A percentile compares a stretch with the other conserved stretches of the same genome.
Evolutionary conservation across 768 basidiomycete species (phyloP).

Genomic region (Naganishia antarctica): DNA sequence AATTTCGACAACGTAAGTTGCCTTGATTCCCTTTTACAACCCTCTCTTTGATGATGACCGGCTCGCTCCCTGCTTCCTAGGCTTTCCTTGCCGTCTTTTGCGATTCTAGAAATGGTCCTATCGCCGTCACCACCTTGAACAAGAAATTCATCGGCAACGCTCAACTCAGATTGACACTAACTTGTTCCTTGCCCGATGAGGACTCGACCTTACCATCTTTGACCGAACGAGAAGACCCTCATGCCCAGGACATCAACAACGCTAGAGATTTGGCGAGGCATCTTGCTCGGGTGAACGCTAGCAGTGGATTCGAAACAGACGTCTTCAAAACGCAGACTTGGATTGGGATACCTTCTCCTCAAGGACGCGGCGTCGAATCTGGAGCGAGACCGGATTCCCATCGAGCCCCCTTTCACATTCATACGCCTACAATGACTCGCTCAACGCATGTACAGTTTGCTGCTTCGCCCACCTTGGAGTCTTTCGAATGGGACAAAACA

Average conservation of each 20-base stretch:
- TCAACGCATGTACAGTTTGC: background rate
- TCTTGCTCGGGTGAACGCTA: conserved; percentile 2
- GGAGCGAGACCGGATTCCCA: background rate
- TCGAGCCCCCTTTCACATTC: background rate
- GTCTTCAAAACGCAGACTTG: conserved; percentile 6
- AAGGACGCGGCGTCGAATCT: too few species aligned
- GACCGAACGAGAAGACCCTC: background rate
- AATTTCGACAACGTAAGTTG: conserved; percentile 6
- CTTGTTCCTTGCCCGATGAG: background rate
- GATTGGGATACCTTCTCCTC: background rate
- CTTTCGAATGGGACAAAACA: background rate
- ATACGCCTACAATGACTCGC: background rate
- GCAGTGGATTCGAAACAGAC: conserved; percentile 6
- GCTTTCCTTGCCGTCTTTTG: conserved; percentile 12
- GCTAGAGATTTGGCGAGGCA: background rate
- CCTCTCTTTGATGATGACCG: background rate
- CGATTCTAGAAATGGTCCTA: conserved; percentile 4
- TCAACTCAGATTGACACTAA: background rate
- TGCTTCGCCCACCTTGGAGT: background rate
- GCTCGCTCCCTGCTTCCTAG: background rate
- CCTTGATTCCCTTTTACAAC: background rate
- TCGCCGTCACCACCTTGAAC: conserved; percentile 8
- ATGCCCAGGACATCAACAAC: background rate
- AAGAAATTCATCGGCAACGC: conserved; percentile 21
- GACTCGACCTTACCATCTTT: background rate